Conservation (phyloP, 2,329 filamentous ascomycete genomes). For the Fusarium newnesense region DNA sequence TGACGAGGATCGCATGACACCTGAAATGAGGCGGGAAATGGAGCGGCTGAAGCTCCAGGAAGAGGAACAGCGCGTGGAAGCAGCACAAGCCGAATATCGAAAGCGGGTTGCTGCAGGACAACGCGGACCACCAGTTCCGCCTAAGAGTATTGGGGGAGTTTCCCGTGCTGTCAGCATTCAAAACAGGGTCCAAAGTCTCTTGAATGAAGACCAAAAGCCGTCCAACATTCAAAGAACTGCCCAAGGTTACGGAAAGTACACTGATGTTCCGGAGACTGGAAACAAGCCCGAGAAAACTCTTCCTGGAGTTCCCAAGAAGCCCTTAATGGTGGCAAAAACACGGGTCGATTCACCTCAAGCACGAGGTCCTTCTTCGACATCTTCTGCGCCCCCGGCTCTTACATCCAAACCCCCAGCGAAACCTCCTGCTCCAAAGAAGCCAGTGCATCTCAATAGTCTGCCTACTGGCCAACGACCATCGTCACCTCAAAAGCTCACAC, state of each 20-base stretch:
- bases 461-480: conserved; percentile 55
- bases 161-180: conserved; percentile 86
- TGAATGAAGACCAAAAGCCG: conserved; percentile 78
- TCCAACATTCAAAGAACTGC: conserved; percentile 74
- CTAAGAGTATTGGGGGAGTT: conserved; percentile 66
- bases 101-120: conserved; percentile 71
- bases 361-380: conserved; percentile 29
- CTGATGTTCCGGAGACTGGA: conserved; percentile 62
- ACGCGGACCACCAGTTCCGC: conserved; percentile 53
- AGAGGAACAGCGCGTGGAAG: conserved; percentile 90
- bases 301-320: conserved; percentile 64
- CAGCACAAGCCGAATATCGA: conserved; percentile 88
- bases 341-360: conserved; percentile 43
- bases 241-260: conserved; percentile 90
- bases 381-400: conserved; percentile 40
- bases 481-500: conserved; percentile 58
- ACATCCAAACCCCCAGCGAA: conserved; percentile 48
- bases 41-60: conserved; percentile 84
- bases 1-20: conserved; percentile 76
- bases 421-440: conserved; percentile 70
- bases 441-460: conserved; percentile 68
- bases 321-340: conserved; percentile 51
- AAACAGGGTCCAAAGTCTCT: conserved; percentile 85
- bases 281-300: conserved; percentile 52
- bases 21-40: conserved; percentile 89